Evolutionary conservation across 108 stramenopile genomes (phyloP).

Genomic region (Craspedostauros australis): DNA sequence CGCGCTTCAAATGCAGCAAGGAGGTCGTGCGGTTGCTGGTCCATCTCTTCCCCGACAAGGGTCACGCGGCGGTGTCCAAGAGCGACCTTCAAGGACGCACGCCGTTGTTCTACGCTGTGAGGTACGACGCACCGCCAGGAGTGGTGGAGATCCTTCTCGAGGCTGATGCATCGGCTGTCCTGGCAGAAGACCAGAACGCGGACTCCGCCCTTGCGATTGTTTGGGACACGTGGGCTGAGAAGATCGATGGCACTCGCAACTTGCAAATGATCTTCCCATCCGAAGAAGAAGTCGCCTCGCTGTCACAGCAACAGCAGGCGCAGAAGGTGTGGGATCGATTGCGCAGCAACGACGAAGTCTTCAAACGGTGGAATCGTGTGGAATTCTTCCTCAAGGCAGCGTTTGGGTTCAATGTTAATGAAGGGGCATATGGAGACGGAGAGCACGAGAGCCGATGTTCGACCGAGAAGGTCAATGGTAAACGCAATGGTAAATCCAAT

Average conservation of each 20-base stretch:
- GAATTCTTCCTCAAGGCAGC: constrained; percentile 69
- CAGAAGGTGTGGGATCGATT: constrained; percentile 17
- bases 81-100: constrained; percentile 46
- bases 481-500: too few species aligned
- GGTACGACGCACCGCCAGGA: constrained; percentile 77
- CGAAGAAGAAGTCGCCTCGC: constrained; percentile 1
- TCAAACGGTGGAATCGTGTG: constrained; percentile 51
- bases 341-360: constrained; percentile 19
- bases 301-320: constrained; percentile 9
- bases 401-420: constrained; percentile 60
- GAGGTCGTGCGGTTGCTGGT: constrained; percentile 57
- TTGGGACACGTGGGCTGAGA: constrained; percentile 76
- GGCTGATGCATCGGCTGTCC: constrained; percentile 53
- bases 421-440: too few species aligned
- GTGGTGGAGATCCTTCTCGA: constrained; percentile 65
- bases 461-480: too few species aligned
- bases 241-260: constrained; percentile 55
- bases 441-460: too few species aligned
- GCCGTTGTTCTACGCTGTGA: constrained; percentile 67
- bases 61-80: constrained; percentile 36
- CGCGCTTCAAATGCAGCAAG: constrained; percentile 65
- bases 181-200: constrained; percentile 71
- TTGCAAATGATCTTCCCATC: constrained; percentile 21
- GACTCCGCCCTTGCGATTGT: constrained; percentile 58
- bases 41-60: constrained; percentile 36